Conservation (phyloP, 192 early-diverging fungal genomes). For the Jimgerdemannia flammicorona region DNA sequence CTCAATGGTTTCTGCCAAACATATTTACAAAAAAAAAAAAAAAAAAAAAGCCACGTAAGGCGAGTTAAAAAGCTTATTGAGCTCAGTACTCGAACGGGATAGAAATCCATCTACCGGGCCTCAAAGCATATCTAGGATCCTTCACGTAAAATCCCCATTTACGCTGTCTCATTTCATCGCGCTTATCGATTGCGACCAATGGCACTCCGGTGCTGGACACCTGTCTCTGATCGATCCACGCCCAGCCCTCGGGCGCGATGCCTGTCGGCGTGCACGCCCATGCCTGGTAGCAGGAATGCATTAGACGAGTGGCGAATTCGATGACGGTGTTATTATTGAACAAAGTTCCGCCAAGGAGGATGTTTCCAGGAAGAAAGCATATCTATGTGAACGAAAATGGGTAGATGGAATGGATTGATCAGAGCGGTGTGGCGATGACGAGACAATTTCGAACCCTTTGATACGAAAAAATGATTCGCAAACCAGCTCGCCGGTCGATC, state of each 20-base stretch:
- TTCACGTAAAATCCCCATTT: slow-evolving; percentile 4
- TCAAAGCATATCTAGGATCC: slow-evolving; percentile 31
- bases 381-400: slow-evolving; percentile 17
- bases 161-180: no score
- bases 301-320: slow-evolving; percentile 36
- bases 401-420: no score
- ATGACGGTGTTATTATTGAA: slow-evolving; percentile 27
- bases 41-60: background rate
- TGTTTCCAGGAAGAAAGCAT: slow-evolving; percentile 53
- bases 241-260: slow-evolving; percentile 44
- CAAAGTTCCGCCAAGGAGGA: slow-evolving; percentile 43
- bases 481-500: no score
- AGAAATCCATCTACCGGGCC: slow-evolving; percentile 39
- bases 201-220: no score
- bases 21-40: no score
- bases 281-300: slow-evolving; percentile 40
- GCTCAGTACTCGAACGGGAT: background rate
- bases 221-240: slow-evolving; percentile 16
- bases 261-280: slow-evolving; percentile 41
- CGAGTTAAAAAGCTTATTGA: background rate
- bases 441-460: no score
- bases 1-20: slow-evolving; percentile 61
- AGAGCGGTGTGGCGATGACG: no score
- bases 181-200: no score
- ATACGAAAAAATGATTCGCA: no score